phyloP scores from a whole-genome alignment of 345 rosid species.

The Arabidopsis thaliana region TAIR10.1 NC_003074.8:16982001-16982500 shows the following conservation, averaged over 20 bases:
- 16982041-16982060: conserved; percentile 21
- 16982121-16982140: conserved; percentile 90
- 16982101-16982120: conserved; percentile 68
- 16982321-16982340: conserved; percentile 70
- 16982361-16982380: conserved; percentile 19
- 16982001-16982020: conserved; percentile 31
- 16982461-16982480: conserved; percentile 56
- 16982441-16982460: conserved; percentile 66
- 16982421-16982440: conserved; percentile 79
- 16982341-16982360: conserved; percentile 15
- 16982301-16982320: conserved; percentile 66
- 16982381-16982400: conserved; percentile 23
- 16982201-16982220: neutral
- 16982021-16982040: conserved; percentile 7
- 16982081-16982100: conserved; percentile 18
- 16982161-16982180: conserved; percentile 86
- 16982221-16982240: conserved; percentile 6
- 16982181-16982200: conserved; percentile 53
- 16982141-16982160: conserved; percentile 89
- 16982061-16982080: conserved; percentile 17
- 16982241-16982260: conserved; percentile 37
- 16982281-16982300: conserved; percentile 83
- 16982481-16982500: conserved; percentile 66
- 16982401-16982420: conserved; percentile 66
- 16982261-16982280: conserved; percentile 92